phyloP scores from a whole-genome alignment of 2,329 filamentous ascomycete genomes.

The Diaporthe sp. region DNA sequence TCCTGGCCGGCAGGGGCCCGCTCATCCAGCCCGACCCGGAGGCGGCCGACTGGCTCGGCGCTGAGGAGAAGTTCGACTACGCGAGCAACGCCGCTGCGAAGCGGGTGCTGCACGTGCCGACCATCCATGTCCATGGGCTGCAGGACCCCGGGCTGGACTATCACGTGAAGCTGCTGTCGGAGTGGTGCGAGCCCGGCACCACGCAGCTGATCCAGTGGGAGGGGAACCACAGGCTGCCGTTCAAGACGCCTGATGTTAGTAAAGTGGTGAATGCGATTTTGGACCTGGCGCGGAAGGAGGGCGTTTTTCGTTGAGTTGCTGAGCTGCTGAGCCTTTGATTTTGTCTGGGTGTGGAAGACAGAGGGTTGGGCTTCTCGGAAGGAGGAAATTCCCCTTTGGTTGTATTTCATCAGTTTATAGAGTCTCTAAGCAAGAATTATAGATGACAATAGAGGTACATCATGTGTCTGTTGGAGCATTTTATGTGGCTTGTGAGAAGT shows the following conservation, averaged over 20 bases:
- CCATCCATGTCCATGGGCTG: slow-evolving; percentile 77
- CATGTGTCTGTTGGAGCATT: not conserved
- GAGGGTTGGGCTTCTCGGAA: too few relatives aligned
- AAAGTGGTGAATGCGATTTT: slow-evolving; percentile 58
- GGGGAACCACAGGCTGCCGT: slow-evolving; percentile 77
- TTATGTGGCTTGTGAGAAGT: not conserved
- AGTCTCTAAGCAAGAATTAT: not conserved
- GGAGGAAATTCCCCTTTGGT: not conserved
- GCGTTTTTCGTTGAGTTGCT: not conserved
- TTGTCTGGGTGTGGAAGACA: not conserved
- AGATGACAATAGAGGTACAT: slow-evolving; percentile 2
- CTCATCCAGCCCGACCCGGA: slow-evolving; percentile 38
- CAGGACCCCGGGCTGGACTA: slow-evolving; percentile 70
- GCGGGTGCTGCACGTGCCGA: slow-evolving; percentile 69
- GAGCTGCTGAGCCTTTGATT: not conserved
- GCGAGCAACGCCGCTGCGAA: slow-evolving; percentile 56
- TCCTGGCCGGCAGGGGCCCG: slow-evolving; percentile 53
- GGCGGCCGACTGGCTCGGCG: slow-evolving; percentile 43
- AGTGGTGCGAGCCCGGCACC: slow-evolving; percentile 70
- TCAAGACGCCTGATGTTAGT: slow-evolving; percentile 76
- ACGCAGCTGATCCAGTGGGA: slow-evolving; percentile 78
- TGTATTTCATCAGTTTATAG: not conserved
- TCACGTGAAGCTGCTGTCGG: slow-evolving; percentile 67
- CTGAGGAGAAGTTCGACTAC: slow-evolving; percentile 60
- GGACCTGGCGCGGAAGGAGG: slow-evolving; percentile 4